Base-by-base conservation (phyloP, 148 eudicot genomes). In the Chenopodium suecicum region DNA sequence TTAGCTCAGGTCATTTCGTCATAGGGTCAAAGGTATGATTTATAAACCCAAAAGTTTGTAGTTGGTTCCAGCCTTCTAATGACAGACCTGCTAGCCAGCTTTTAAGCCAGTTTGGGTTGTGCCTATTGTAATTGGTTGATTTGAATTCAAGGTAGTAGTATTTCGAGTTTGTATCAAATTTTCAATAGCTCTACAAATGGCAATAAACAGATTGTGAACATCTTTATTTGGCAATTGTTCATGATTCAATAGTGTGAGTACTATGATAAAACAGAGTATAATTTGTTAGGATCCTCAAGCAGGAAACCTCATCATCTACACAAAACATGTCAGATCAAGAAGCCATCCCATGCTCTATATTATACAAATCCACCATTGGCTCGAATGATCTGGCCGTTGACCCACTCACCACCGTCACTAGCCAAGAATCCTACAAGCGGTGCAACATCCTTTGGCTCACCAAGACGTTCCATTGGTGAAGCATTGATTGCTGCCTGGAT, bases 391-490 rank as follows among this genome's bases (percentile, higher is more conserved):
- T 86, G 90, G 4, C 87, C 90, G 31, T 88, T 86, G 20, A 86
- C 80, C 88, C 90, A 88, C 85, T 88, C 88, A 22, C 70, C 76
- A 8, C 75, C 64, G 41, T 88, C 90, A 47, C 87, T 74, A 31
- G 84, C 88, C 84, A 88, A 78, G 81, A 88, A 86, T 20, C 78
- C 88, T 3, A 86, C 82, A 10, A 88, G 58, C 22, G 85, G 85
- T 4, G 85, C 80, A 11, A 88, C 72, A 71, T 88, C 88, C 68
- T 80, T 80, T 1, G 88, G 69, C 78, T 86, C 82, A 19, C 90
- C 87, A 17, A 86, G 80, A 37, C 87, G 81, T 47, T 69, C 65
- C 82, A 88, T 27, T 2, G 90, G 88, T 22, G 76, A 44, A 37
- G 9, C 14, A 27, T 78, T 81, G 2, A 71, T 74, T 0, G 52